These are phyloP conservation scores for Trifolium subterraneum DNA, from an alignment of 306 rosid genomes.

Conservation along the genomic window DNA sequence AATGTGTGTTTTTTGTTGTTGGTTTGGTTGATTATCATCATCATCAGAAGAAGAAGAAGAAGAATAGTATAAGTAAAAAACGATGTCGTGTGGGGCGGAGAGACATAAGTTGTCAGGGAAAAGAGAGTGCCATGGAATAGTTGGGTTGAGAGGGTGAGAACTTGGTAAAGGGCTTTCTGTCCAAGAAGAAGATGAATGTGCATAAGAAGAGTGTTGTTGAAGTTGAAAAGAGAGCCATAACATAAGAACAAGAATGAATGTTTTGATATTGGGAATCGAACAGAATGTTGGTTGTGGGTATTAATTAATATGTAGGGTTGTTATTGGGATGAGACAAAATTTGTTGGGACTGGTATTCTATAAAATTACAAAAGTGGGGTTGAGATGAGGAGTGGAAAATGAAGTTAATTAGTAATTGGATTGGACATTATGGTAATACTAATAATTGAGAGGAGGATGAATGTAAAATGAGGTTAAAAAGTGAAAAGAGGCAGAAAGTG, in stretches of 20 bases:
- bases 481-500: constrained; percentile 7
- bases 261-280: neutral
- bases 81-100: constrained; percentile 72
- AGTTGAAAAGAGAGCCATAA: constrained; percentile 44
- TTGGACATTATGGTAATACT: neutral
- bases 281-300: neutral
- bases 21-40: neutral
- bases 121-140: constrained; percentile 67
- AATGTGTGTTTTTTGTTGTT: constrained; percentile 44
- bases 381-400: too few species aligned
- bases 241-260: neutral
- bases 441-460: neutral
- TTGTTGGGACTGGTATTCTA: neutral
- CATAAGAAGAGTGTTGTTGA: neutral
- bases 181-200: constrained; percentile 26
- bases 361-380: constrained; percentile 13
- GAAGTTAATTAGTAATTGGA: too few species aligned
- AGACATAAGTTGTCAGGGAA: constrained; percentile 72
- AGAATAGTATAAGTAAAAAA: constrained; percentile 56
- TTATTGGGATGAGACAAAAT: constrained; percentile 11
- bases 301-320: neutral
- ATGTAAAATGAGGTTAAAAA: neutral
- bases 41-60: neutral
- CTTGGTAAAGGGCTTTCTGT: constrained; percentile 53
- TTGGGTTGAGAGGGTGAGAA: constrained; percentile 70